phyloP scores from a whole-genome alignment of 2,329 filamentous ascomycete species.

The Hypoxylon sp. region DNA sequence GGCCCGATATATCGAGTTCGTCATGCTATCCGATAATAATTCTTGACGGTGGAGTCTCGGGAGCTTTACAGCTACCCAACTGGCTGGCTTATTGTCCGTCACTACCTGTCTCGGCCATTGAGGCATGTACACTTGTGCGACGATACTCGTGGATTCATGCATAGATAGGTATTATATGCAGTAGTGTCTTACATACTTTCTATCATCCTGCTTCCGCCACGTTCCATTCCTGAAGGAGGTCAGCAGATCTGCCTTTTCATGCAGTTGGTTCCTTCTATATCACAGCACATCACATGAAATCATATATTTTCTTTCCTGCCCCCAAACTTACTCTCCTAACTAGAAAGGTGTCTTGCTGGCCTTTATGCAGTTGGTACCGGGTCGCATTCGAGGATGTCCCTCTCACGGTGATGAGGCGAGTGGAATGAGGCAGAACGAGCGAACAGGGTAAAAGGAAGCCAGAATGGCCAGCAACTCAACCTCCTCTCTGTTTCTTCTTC shows the following conservation, averaged over 20 bases:
- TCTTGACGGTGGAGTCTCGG: conserved; percentile 36
- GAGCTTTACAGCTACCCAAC: conserved; percentile 17
- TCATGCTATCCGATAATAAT: conserved; percentile 34
- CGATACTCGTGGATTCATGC: conserved; percentile 30
- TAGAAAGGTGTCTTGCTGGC: conserved; percentile 29
- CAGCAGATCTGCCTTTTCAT: conserved; percentile 44
- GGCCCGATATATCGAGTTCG: conserved; percentile 36
- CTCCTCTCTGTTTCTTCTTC: conserved; percentile 19
- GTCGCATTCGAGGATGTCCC: conserved; percentile 43
- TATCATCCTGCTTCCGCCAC: conserved; percentile 27
- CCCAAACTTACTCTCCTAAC: conserved; percentile 35
- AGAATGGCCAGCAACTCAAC: conserved; percentile 13
- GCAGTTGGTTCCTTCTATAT: conserved; percentile 47
- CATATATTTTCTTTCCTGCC: conserved; percentile 42
- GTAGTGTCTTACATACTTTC: conserved; percentile 30
- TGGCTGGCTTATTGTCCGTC: conserved; percentile 18
- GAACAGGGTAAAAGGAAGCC: conserved; percentile 28
- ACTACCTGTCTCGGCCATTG: conserved; percentile 10
- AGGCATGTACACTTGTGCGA: conserved; percentile 18
- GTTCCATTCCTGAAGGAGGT: conserved; percentile 38
- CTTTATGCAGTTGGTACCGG: conserved; percentile 46
- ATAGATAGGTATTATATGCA: conserved; percentile 41
- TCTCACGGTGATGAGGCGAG: conserved; percentile 26
- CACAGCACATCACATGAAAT: conserved; percentile 41
- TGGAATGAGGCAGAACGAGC: conserved; percentile 26